Conservation (phyloP, 768 basidiomycete species). For the Glaciozyma antarctica region DNA sequence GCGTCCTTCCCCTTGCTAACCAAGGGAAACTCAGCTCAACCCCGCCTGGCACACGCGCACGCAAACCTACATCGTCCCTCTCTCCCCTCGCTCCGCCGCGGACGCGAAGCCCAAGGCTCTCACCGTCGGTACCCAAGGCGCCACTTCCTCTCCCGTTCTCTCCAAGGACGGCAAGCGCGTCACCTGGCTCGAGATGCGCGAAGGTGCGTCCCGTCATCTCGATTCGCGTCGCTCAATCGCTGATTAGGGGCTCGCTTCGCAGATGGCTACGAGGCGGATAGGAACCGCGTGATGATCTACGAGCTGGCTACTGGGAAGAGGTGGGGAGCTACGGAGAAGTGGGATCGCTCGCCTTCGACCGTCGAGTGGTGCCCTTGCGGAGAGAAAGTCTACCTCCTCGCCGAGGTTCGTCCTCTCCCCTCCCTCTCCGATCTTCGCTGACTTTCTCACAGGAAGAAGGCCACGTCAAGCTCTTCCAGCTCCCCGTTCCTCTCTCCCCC, state of each 20-base stretch:
- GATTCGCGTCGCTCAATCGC: not conserved
- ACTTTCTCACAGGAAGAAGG: slow-evolving; percentile 70
- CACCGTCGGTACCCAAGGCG: slow-evolving; percentile 76
- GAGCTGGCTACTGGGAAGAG: slow-evolving; percentile 60
- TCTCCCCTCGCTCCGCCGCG: slow-evolving; percentile 39
- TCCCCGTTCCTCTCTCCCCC: slow-evolving; percentile 48
- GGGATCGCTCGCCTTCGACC: slow-evolving; percentile 60
- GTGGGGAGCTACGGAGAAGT: slow-evolving; percentile 65
- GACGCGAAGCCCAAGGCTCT: slow-evolving; percentile 52
- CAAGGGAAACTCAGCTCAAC: slow-evolving; percentile 3
- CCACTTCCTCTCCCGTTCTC: slow-evolving; percentile 64
- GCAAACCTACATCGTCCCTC: slow-evolving; percentile 65
- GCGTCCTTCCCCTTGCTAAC: no score
- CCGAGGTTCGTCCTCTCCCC: slow-evolving; percentile 45
- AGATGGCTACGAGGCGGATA: slow-evolving; percentile 79
- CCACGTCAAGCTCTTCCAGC: slow-evolving; percentile 59
- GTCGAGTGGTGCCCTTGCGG: slow-evolving; percentile 29
- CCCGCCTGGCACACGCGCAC: slow-evolving; percentile 82
- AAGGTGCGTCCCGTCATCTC: slow-evolving; percentile 40
- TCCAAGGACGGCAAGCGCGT: slow-evolving; percentile 57
- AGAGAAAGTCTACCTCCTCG: slow-evolving; percentile 49
- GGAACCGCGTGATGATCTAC: slow-evolving; percentile 58
- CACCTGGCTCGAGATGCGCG: slow-evolving; percentile 77
- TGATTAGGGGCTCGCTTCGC: not conserved
- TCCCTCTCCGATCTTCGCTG: no score